Base-by-base conservation (phyloP, 1,139 yeast genomes). In the Yamadazyma triangularis region DNA sequence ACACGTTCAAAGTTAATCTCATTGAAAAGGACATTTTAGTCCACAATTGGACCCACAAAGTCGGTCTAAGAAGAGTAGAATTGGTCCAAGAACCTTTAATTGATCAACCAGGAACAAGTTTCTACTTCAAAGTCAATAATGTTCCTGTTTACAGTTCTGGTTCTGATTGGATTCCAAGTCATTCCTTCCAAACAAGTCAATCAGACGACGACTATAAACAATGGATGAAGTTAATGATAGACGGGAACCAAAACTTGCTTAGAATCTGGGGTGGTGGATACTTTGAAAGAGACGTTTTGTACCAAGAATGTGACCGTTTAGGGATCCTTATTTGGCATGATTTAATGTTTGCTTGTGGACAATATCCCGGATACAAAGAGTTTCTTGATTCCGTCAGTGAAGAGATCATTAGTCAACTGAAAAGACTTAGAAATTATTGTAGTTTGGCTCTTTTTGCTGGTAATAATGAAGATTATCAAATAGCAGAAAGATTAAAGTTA, bases 281-380 rank as follows among this genome's bases (percentile, higher is more conserved):
- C 33, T 69, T 62, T 40, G 75, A 70, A 38, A 44, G 43, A 15
- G 67, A 65, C 24, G 31, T 36, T 9, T 64, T 69, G 39, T 69
- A 69, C 41, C 48, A 54, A 23, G 59, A 55, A 36, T 70, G 75
- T 45, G 75, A 69, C 37, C 37, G 56, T 15, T 36, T 51, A 2
- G 75, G 75, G 4, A 37, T 69, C 8, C 26, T 70, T 41, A 62
- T 69, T 6, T 70, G 74, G 73, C 75, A 69, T 32, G 75, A 69
- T 44, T 67, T 69, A 39, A 65, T 69, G 73, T 70, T 70, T 56
- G 74, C 72, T 3, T 70, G 75, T 46, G 75, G 72, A 2, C 65
- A 62, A 29, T 70, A 69, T 36, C 75, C 75, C 2, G 58, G 54
- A 1, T 49, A 52, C 35, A 33, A 41, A 9, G 41, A 36, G 3